These are phyloP conservation scores for Botrytis deweyae DNA, from an alignment of 2,329 filamentous ascomycete genomes.

Conservation along the genomic window DNA sequence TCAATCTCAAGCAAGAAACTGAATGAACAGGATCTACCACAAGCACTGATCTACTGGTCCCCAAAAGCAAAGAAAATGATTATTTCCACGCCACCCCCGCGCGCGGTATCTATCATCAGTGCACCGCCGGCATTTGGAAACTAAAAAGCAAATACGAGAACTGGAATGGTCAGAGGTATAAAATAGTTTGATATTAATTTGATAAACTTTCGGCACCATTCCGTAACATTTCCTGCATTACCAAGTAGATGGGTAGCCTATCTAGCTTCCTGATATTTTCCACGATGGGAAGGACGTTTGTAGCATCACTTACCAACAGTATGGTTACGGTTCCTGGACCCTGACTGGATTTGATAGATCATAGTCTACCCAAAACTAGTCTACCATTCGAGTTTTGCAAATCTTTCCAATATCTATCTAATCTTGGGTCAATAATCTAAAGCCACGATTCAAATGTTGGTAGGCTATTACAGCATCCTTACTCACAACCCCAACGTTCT, in stretches of 20 bases:
- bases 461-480: not conserved
- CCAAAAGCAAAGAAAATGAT: not conserved
- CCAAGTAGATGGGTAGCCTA: not conserved
- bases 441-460: not conserved
- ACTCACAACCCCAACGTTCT: not conserved
- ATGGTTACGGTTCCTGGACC: not conserved
- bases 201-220: not conserved
- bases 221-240: not conserved
- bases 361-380: not conserved
- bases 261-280: not conserved
- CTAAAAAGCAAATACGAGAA: not conserved
- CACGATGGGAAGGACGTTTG: not conserved
- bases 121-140: constrained; percentile 4
- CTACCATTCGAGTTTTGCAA: not conserved
- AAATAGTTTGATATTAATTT: not conserved
- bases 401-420: not conserved
- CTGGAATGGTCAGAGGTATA: not conserved
- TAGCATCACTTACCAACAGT: not conserved
- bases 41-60: not conserved
- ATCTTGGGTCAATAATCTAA: not conserved
- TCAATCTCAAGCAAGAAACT: not conserved
- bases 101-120: not conserved
- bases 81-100: not conserved
- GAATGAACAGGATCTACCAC: not conserved
- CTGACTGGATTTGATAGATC: not conserved